Evolutionary conservation across 495 filamentous ascomycete genomes (phyloP), one percentile per base, ranked within the genome.

Genomic region (Rostrohypoxylon terebratum): DNA sequence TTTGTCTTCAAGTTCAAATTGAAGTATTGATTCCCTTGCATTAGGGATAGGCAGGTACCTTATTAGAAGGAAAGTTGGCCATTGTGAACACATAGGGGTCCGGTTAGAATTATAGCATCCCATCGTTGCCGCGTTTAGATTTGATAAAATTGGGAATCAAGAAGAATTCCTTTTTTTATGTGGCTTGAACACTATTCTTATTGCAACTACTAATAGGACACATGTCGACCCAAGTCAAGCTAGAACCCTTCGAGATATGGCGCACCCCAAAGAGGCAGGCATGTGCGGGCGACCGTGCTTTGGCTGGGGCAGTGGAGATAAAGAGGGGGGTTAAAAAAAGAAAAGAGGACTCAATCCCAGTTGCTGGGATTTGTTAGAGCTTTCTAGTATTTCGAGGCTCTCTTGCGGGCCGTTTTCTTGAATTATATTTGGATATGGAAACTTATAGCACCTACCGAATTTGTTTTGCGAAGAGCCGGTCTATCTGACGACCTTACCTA

Each of bases 321-420:
- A 31, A 23, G 23, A 28, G 48, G 48, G 48, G 48, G n/a, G 1
- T 53, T 53, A 53, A 53, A 53, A 53, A 53, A 53, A 53, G 48
- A 53, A 53, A 28, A 28, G 21, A 25, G 23, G 23, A 14, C 13
- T 53, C 7, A 25, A 53, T 28, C 23, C 10, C 16, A 14, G 14
- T 13, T 31, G 23, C 48, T 31, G 11, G 23, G 23, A 28, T 21
- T 25, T 53, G n/a, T 31, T 53, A 31, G 13, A 53, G 14, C 10
- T 4, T 21, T 23, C 20, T 50, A n/a, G n/a, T n/a, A 50, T 50
- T 50, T 50, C 47, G 25, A 50, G 47, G 23, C 11, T 50, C 1
- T 13, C 7, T 45, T 45, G 18, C 42, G 16, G 42, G 42, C 42
- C 42, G 42, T 45, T 45, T 45, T 45, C n/a, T 45, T 45, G n/a